Evolutionary conservation across 352 stramenopile genomes (phyloP), one percentile per base, ranked within the genome.

Genomic region (Aphanomyces cochlioides): DNA sequence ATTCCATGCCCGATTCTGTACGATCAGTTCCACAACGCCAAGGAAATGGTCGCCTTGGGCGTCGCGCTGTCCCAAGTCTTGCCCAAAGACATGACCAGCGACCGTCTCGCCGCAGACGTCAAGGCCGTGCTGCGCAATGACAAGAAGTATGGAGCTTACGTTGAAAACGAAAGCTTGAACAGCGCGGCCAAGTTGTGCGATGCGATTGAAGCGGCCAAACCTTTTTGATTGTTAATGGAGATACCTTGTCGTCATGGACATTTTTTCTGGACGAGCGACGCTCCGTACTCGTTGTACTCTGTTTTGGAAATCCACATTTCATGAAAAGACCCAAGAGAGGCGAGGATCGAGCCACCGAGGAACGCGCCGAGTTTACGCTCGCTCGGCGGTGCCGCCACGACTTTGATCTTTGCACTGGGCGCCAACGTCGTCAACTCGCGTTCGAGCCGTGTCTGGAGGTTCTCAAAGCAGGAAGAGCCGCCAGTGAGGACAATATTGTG

Each of bases 231-330:
- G 28, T 28, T 28, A 28, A 28, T 28, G 28, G 28, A 28, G 28
- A 28, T 28, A 28, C 28, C 28, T 28, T 28, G 37, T 37, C 8
- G 69, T 74, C 72, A 90, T 12, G 84, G 84, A 72, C 96, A 99
- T 78, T 99, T 99, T 72, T 97, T 96, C 85, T 99, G 95, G 50
- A 99, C 95, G 74, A 99, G 96, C 4, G 87, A 81, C 40, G 95
- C 84, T 28, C 97, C 97, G 76, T 96, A 93, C 80, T 99, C 97
- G 28, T 98, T 96, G 73, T 99, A 99, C 81, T 99, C 97, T n/a
- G 87, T 85, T 79, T 98, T 99, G 41, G 94, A 98, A 73, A 99
- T 97, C 96, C 96, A 99, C 96, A 99, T 99, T 72, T 99, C 93
- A 75, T 98, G 92, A 82, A 99, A 99, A 43, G 90, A 98, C 13